phyloP scores from a whole-genome alignment of 768 basidiomycete genomes.

The Agrocybe pediades region DNA sequence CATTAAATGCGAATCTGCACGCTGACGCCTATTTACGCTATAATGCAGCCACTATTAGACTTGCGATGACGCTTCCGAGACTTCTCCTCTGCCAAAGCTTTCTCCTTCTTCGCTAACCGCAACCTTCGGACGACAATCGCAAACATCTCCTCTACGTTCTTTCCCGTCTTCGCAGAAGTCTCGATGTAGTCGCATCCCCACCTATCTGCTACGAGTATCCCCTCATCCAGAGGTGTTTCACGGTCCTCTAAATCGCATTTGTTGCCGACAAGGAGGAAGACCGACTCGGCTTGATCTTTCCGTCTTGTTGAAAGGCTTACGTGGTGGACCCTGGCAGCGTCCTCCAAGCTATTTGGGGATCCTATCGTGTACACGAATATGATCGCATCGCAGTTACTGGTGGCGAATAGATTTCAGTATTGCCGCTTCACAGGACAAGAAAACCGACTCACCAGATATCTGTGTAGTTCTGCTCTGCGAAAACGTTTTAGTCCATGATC shows the following conservation, averaged over 20 bases:
- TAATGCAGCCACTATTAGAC: background rate
- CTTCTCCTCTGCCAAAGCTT: background rate
- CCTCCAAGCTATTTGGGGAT: background rate
- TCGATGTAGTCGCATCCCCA: background rate
- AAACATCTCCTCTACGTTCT: background rate
- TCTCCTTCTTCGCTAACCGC: background rate
- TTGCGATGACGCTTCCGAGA: background rate
- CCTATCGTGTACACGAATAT: background rate
- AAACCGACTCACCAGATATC: background rate
- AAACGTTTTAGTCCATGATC: background rate
- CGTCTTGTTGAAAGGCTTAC: background rate
- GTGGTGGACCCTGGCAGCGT: background rate
- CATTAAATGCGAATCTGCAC: background rate
- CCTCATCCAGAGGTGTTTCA: background rate
- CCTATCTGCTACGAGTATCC: background rate
- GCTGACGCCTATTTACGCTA: no score
- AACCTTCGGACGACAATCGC: background rate
- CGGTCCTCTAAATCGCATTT: background rate
- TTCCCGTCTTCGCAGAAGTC: background rate
- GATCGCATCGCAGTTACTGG: background rate
- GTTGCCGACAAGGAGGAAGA: background rate
- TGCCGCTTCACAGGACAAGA: background rate
- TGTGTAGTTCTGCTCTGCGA: background rate
- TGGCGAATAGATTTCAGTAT: background rate
- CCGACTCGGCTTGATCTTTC: background rate